These are phyloP conservation scores for Thelonectria rubi DNA, from an alignment of 2,329 filamentous ascomycete species.

Conservation along the genomic window DNA sequence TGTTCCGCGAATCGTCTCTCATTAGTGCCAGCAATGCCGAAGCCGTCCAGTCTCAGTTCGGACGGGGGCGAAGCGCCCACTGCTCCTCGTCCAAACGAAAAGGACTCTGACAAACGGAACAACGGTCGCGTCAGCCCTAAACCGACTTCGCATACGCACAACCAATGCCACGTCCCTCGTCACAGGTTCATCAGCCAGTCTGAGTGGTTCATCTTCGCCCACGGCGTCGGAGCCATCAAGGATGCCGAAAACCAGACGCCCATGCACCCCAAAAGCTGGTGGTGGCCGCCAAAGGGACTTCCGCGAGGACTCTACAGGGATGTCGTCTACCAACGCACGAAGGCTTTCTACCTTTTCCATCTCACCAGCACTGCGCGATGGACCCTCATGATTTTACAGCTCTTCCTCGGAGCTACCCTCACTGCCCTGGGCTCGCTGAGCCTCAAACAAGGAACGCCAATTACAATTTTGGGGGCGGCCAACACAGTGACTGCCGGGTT, in stretches of 20 bases:
- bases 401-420: slow-evolving; percentile 58
- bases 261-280: slow-evolving; percentile 52
- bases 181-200: slow-evolving; percentile 53
- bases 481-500: slow-evolving; percentile 62
- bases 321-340: slow-evolving; percentile 54
- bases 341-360: slow-evolving; percentile 57
- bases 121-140: not conserved
- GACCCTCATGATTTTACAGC: slow-evolving; percentile 58
- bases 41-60: not conserved
- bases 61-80: not conserved
- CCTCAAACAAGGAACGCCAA: slow-evolving; percentile 48
- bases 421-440: slow-evolving; percentile 60
- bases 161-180: slow-evolving; percentile 6
- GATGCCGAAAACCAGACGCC: slow-evolving; percentile 56
- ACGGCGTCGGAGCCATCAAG: slow-evolving; percentile 56
- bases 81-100: not conserved
- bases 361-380: slow-evolving; percentile 54
- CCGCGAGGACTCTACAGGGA: slow-evolving; percentile 60
- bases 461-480: slow-evolving; percentile 59
- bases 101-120: not conserved
- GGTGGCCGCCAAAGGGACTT: slow-evolving; percentile 59
- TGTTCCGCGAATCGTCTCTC: not conserved
- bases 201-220: slow-evolving; percentile 59
- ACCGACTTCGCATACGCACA: not conserved
- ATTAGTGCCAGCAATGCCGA: slow-evolving; percentile 5